Evolutionary conservation across 2,329 filamentous ascomycete genomes (phyloP), one percentile per base, ranked within the genome.

Genomic region (Aureobasidium sp.): DNA sequence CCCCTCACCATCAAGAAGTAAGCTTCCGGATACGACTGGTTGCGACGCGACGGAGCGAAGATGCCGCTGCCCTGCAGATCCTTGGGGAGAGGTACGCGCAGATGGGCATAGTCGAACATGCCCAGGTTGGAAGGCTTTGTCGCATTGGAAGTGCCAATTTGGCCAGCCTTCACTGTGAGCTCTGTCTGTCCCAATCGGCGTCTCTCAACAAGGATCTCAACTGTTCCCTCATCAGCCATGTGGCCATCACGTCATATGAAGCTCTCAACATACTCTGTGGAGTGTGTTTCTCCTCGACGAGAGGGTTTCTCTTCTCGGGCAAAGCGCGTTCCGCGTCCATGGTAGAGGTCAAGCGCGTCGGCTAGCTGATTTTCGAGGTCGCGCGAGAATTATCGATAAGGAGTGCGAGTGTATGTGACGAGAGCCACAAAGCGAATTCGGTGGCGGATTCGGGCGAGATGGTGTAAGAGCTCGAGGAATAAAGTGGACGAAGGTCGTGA

Each of bases 81-180:
- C 76, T 92, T 94, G 55, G 94, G 94, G 51, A 99, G 79, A 15
- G 94, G 93, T 64, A 92, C 93, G 71, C 93, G 89, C 55, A 99
- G 82, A 74, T 99, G 94, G 67, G 92, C 93, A 75, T 99, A 99
- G 76, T 97, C 94, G 73, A 99, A 96, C 51, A 87, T 85, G 57
- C 90, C 91, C 64, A 94, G 80, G 68, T 88, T 86, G 67, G 87
- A 82, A 51, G 85, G 81, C 73, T 90, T 90, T 62, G 86, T 84
- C 66, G 90, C 87, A 74, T 86, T 88, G 43, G 84, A 82, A 10
- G 84, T 84, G 64, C 84, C 85, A n/a, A 87, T 79, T 68, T 88
- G 86, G 37, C 87, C 86, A 70, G 91, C 86, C 78, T 92, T 94
- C 59, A 92, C 86, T 10, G 87, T 87, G 66, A 99, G 83, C 76